phyloP scores from a whole-genome alignment of 805 yeast genomes.

The Phaffomyces antillensis region DNA sequence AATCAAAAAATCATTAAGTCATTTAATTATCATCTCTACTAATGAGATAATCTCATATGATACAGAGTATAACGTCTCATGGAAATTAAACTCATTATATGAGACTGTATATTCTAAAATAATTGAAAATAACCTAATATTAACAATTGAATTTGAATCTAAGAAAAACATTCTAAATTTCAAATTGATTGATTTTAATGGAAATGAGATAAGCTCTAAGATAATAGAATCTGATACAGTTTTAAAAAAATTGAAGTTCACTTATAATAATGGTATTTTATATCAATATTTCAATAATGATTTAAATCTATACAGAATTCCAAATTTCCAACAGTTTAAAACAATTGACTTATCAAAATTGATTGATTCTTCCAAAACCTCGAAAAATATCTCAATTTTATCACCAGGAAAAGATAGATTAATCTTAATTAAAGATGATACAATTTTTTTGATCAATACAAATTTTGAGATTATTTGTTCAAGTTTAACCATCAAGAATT shows the following conservation, averaged over 20 bases:
- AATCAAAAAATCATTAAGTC: slow-evolving; percentile 4
- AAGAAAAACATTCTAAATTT: slow-evolving; percentile 16
- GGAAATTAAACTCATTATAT: slow-evolving; percentile 15
- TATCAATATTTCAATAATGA: slow-evolving; percentile 15
- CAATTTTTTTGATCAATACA: slow-evolving; percentile 31
- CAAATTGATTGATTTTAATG: slow-evolving; percentile 13
- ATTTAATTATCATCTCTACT: slow-evolving; percentile 11
- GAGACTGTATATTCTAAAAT: slow-evolving; percentile 9
- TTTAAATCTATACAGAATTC: slow-evolving; percentile 15
- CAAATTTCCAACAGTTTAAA: slow-evolving; percentile 18
- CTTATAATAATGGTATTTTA: slow-evolving; percentile 16
- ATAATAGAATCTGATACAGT: slow-evolving; percentile 14
- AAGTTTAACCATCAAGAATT: background rate
- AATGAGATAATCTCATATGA: slow-evolving; percentile 6
- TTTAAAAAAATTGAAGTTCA: slow-evolving; percentile 8
- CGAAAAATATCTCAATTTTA: slow-evolving; percentile 8
- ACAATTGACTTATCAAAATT: slow-evolving; percentile 4
- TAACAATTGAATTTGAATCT: slow-evolving; percentile 3
- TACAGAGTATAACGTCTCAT: slow-evolving; percentile 4
- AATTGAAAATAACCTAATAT: slow-evolving; percentile 12
- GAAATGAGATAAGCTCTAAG: slow-evolving; percentile 20
- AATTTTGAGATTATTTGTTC: slow-evolving; percentile 21
- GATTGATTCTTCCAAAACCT: background rate
- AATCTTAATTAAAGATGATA: slow-evolving; percentile 17
- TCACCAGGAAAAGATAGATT: slow-evolving; percentile 24